Conservation (phyloP, 139 green algal species). For the Zygnema cylindricum region DNA sequence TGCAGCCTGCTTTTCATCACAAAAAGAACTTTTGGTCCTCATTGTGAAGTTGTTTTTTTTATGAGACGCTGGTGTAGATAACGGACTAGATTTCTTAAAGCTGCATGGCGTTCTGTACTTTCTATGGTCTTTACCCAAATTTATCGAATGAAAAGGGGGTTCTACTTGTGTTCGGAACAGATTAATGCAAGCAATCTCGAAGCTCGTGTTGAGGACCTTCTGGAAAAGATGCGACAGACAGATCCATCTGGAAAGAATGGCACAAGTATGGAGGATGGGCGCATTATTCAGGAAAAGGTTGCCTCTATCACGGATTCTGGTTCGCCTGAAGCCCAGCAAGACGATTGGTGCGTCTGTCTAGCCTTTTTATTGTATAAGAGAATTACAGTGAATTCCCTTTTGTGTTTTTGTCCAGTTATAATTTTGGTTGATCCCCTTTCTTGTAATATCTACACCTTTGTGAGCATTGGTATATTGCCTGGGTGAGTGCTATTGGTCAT, state of each 20-base stretch:
- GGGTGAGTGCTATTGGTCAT: background rate
- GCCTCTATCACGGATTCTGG: background rate
- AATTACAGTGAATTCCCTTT: too few species aligned
- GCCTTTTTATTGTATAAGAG: too few species aligned
- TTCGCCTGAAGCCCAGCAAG: background rate
- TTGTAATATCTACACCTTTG: too few species aligned
- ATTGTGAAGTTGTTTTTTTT: background rate
- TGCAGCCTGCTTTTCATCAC: too few species aligned
- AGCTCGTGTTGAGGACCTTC: slow-evolving; percentile 15
- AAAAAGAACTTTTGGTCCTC: too few species aligned
- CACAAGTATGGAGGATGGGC: background rate
- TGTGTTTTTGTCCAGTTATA: too few species aligned
- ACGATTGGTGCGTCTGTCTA: background rate
- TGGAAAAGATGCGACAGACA: slow-evolving; percentile 5
- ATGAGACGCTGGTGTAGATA: background rate
- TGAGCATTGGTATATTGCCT: background rate
- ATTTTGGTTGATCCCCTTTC: too few species aligned
- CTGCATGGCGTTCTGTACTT: background rate
- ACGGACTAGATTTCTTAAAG: background rate
- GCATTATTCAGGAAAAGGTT: background rate
- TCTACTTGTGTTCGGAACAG: background rate
- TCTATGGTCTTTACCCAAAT: background rate
- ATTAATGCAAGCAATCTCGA: slow-evolving; percentile 17
- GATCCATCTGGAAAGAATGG: background rate
- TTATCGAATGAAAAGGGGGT: background rate